Evolutionary conservation across 2,329 filamentous ascomycete genomes (phyloP).

Genomic region (Boeremia exigua): DNA sequence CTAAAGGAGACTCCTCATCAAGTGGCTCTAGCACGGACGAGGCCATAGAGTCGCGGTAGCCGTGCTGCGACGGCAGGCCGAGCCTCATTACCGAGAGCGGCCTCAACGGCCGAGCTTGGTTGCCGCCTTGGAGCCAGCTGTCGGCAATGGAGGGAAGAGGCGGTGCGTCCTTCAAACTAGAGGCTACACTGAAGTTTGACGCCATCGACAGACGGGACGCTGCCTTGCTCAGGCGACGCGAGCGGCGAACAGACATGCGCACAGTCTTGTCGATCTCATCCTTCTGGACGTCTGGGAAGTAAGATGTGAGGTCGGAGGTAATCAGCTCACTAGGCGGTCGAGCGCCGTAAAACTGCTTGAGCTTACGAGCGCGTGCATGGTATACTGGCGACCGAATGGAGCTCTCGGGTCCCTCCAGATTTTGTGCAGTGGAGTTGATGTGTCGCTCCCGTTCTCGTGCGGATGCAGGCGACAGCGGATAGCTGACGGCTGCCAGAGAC

Average conservation of each 20-base stretch:
- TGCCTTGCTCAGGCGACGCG: slow-evolving; percentile 87
- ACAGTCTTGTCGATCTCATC: slow-evolving; percentile 97
- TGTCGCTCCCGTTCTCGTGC: slow-evolving; percentile 70
- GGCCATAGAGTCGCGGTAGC: slow-evolving; percentile 84
- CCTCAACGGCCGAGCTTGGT: slow-evolving; percentile 56
- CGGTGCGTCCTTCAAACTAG: slow-evolving; percentile 89
- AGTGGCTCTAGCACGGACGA: slow-evolving; percentile 89
- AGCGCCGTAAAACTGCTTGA: slow-evolving; percentile 87
- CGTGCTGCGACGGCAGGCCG: slow-evolving; percentile 62
- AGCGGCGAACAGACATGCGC: slow-evolving; percentile 87
- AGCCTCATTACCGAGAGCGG: slow-evolving; percentile 67
- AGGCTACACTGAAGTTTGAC: slow-evolving; percentile 91
- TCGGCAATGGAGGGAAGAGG: slow-evolving; percentile 96
- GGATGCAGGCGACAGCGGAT: slow-evolving; percentile 83
- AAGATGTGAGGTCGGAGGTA: slow-evolving; percentile 92
- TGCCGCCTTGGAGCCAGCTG: slow-evolving; percentile 75
- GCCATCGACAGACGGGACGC: slow-evolving; percentile 93
- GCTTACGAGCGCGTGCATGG: slow-evolving; percentile 56
- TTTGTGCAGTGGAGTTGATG: slow-evolving; percentile 59
- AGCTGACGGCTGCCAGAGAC: slow-evolving; percentile 82
- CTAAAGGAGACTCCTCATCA: slow-evolving; percentile 85
- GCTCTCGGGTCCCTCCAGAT: slow-evolving; percentile 52
- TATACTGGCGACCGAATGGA: slow-evolving; percentile 42
- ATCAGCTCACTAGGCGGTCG: slow-evolving; percentile 96
- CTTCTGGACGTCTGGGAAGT: slow-evolving; percentile 93